phyloP scores from a whole-genome alignment of 352 stramenopile species.

The Phytophthora tentaculata region DNA sequence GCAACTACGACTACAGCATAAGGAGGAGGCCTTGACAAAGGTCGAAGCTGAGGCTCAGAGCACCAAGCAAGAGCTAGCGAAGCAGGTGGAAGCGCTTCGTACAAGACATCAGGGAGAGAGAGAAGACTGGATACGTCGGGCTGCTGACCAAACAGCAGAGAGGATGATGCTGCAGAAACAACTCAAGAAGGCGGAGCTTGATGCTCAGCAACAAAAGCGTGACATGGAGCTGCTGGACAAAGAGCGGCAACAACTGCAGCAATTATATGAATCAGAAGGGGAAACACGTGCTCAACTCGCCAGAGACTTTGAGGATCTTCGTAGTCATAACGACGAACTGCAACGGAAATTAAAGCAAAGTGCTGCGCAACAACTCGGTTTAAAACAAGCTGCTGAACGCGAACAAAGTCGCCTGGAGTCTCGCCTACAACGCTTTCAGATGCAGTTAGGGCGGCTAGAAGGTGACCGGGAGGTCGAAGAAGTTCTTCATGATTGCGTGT shows the following conservation, averaged over 20 bases:
- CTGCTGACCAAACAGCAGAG: constrained; percentile 68
- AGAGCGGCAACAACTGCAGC: constrained; percentile 47
- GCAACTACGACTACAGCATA: constrained; percentile 55
- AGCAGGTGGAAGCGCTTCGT: constrained; percentile 47
- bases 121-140: constrained; percentile 68
- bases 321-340: constrained; percentile 32
- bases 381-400: constrained; percentile 38
- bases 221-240: constrained; percentile 56
- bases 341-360: constrained; percentile 31
- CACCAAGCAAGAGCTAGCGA: constrained; percentile 44
- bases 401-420: constrained; percentile 43
- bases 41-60: constrained; percentile 37
- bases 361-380: constrained; percentile 10
- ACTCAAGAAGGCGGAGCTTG: constrained; percentile 47
- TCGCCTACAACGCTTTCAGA: constrained; percentile 64
- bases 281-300: constrained; percentile 29
- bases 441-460: constrained; percentile 59
- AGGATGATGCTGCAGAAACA: constrained; percentile 59
- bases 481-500: constrained; percentile 61
- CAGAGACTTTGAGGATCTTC: constrained; percentile 35
- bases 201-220: constrained; percentile 33
- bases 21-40: constrained; percentile 42
- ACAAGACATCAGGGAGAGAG: constrained; percentile 48
- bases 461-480: constrained; percentile 58
- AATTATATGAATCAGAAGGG: constrained; percentile 43